A percentile compares a stretch with the other conserved stretches of the same genome.
These are phyloP conservation scores for Monascus purpureus DNA, from an alignment of 495 filamentous ascomycete species.

Conservation along the genomic window DNA sequence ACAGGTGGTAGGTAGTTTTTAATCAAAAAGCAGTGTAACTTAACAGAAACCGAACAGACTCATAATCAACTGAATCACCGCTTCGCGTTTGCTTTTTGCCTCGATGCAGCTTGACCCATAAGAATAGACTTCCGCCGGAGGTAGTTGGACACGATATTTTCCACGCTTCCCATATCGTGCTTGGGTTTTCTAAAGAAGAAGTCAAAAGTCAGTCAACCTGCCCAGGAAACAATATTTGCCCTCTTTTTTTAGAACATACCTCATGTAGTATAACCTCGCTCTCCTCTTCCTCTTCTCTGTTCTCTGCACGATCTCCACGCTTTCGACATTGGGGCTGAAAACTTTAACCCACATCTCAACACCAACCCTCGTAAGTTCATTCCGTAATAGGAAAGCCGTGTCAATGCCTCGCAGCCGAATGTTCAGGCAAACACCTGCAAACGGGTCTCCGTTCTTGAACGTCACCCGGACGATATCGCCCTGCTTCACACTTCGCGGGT, in stretches of 20 bases:
- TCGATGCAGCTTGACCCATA: conserved; percentile 16
- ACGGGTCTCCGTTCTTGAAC: conserved; percentile 72
- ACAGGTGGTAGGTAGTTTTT: too few relatives aligned
- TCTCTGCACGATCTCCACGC: conserved; percentile 88
- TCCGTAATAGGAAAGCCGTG: conserved; percentile 70
- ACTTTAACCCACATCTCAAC: conserved; percentile 99
- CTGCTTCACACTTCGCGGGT: conserved; percentile 56
- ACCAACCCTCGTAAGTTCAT: conserved; percentile 64
- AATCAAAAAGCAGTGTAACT: too few relatives aligned
- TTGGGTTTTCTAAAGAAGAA: conserved; percentile 34
- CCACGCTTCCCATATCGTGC: conserved; percentile 57
- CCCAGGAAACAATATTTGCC: conserved; percentile 21
- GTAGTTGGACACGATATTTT: conserved; percentile 58
- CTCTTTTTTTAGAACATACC: conserved; percentile 39
- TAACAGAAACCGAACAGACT: too few relatives aligned
- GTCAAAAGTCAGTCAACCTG: conserved; percentile 3
- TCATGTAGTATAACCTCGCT: conserved; percentile 83
- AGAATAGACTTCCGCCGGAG: conserved; percentile 43
- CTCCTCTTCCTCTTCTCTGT: conserved; percentile 70
- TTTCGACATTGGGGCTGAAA: conserved; percentile 74
- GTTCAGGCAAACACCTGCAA: conserved; percentile 72
- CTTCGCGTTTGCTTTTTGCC: too few relatives aligned
- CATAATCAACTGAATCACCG: too few relatives aligned
- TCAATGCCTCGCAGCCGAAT: conserved; percentile 78
- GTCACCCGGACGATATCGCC: conserved; percentile 90